phyloP scores from a whole-genome alignment of 768 basidiomycete genomes.

The Terana coerulea region DNA sequence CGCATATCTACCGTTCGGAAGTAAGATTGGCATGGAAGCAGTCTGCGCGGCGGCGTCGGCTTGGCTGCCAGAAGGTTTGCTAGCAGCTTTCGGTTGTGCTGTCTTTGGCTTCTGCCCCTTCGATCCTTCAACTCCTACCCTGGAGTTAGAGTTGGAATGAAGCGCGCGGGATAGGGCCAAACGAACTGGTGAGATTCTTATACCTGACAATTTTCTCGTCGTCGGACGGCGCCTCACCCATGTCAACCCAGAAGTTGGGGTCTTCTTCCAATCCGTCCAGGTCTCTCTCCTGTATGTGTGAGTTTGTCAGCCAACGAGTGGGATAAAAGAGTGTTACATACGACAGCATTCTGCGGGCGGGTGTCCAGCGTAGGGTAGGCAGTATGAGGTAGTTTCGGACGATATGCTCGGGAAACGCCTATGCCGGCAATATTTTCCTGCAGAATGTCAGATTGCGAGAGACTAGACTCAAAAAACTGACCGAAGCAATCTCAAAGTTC shows the following conservation, averaged over 20 bases:
- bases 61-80: neutral
- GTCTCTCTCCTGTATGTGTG: constrained; percentile 51
- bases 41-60: neutral
- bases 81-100: neutral
- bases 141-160: neutral
- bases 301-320: neutral
- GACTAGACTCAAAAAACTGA: constrained; percentile 33
- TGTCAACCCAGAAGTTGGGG: constrained; percentile 56
- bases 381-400: constrained; percentile 47
- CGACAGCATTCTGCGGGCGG: constrained; percentile 59
- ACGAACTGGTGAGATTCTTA: constrained; percentile 29
- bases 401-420: constrained; percentile 46
- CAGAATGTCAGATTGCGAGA: constrained; percentile 11
- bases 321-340: constrained; percentile 25
- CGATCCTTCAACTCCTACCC: neutral
- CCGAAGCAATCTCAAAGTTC: constrained; percentile 57
- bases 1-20: constrained; percentile 65
- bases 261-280: constrained; percentile 64
- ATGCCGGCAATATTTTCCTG: constrained; percentile 79
- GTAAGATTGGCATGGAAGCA: constrained; percentile 28
- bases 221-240: constrained; percentile 26
- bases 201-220: constrained; percentile 26
- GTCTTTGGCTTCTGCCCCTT: neutral
- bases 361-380: constrained; percentile 71
- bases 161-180: too few species aligned